These are phyloP conservation scores for Boletus tylopilopsis DNA, from an alignment of 768 basidiomycete species.

Conservation along the genomic window DNA sequence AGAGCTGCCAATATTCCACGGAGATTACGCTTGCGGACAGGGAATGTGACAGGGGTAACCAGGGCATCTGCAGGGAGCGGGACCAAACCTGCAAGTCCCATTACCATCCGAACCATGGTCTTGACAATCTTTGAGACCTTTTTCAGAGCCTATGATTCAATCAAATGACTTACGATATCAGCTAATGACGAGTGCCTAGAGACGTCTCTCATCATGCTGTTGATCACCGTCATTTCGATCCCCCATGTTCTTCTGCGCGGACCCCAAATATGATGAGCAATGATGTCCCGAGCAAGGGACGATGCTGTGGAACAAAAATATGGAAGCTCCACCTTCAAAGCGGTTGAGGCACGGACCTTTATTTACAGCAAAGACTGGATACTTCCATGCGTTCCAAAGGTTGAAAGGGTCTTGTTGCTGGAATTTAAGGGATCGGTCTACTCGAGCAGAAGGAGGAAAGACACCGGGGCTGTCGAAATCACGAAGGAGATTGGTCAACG, in stretches of 20 bases:
- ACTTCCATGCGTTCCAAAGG: slow-evolving; percentile 71
- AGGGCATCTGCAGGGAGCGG: slow-evolving; percentile 91
- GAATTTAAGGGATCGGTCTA: slow-evolving; percentile 64
- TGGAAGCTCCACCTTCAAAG: not conserved
- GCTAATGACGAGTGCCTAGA: slow-evolving; percentile 78
- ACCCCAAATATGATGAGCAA: slow-evolving; percentile 80
- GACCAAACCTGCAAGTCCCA: slow-evolving; percentile 76
- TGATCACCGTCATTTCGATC: slow-evolving; percentile 87
- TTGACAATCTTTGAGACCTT: slow-evolving; percentile 17
- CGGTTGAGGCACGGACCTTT: slow-evolving; percentile 46
- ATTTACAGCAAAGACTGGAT: slow-evolving; percentile 57
- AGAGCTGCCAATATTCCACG: slow-evolving; percentile 75
- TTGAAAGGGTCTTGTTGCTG: slow-evolving; percentile 52
- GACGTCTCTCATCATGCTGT: slow-evolving; percentile 81
- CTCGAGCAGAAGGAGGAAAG: slow-evolving; percentile 68
- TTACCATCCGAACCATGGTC: slow-evolving; percentile 54
- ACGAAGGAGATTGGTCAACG: slow-evolving; percentile 28
- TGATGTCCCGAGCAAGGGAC: slow-evolving; percentile 57
- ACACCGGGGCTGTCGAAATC: slow-evolving; percentile 68
- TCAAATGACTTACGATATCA: slow-evolving; percentile 60
- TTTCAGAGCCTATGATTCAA: not conserved
- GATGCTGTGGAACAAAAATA: slow-evolving; percentile 18
- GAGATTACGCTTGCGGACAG: slow-evolving; percentile 65
- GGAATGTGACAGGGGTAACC: slow-evolving; percentile 92
- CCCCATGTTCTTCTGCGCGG: slow-evolving; percentile 92